A percentile compares a stretch with the other conserved stretches of the same genome.
Evolutionary conservation across 208 protist species (phyloP).

Genomic region (Spongospora subterranea): DNA sequence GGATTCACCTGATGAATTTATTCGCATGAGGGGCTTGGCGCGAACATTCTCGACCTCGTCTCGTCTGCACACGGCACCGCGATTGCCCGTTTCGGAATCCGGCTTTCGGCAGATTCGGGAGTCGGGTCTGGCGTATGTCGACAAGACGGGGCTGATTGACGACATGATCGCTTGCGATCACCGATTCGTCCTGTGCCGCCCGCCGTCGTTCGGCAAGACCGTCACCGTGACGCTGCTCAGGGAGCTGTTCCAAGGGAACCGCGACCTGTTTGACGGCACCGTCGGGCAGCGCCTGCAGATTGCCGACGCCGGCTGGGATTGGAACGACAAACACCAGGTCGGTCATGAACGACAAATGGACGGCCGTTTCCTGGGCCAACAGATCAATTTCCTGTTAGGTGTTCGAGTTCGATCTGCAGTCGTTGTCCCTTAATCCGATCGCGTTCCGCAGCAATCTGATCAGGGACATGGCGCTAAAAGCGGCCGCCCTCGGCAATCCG

Average conservation of each 20-base stretch:
- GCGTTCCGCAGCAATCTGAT: neutral
- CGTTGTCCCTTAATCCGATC: neutral
- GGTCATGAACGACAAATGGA: no score
- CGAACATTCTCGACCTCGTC: no score
- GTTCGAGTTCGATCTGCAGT: neutral
- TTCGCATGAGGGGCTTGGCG: no score
- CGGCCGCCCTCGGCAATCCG: neutral
- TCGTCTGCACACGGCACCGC: no score
- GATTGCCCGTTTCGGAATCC: no score
- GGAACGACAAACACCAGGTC: no score
- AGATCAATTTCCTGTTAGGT: no score
- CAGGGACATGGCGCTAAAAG: neutral
- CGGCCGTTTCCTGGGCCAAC: no score
- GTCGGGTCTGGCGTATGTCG: neutral
- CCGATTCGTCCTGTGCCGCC: constrained; percentile 53
- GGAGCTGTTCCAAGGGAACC: constrained; percentile 19
- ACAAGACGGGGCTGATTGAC: constrained; percentile 35
- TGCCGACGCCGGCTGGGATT: constrained; percentile 1
- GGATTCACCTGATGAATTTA: no score
- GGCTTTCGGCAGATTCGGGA: neutral
- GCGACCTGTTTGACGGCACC: constrained; percentile 19
- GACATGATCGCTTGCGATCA: constrained; percentile 27
- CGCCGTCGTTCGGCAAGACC: constrained; percentile 42
- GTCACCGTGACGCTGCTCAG: constrained; percentile 8
- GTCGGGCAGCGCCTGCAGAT: constrained; percentile 10